Evolutionary conservation across 2,329 filamentous ascomycete genomes (phyloP), one percentile per base, ranked within the genome.

Genomic region (Madurella fahalii): DNA sequence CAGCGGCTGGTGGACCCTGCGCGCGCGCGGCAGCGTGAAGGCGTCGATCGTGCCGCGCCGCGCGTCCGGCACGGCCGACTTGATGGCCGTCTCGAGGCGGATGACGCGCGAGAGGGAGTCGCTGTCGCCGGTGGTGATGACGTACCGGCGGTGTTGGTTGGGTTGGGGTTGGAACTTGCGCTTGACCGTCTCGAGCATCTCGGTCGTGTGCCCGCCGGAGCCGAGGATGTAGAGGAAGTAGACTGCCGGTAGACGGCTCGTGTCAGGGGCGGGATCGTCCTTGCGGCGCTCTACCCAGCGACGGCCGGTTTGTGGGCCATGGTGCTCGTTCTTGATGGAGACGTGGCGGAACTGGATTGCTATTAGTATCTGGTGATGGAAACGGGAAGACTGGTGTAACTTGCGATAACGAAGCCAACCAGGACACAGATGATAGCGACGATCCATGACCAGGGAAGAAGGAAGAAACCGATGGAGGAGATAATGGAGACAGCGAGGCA

Each of bases 161-260:
- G 68, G 43, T 60, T 76, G 77, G 40, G 72, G 71, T 54, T 75
- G 76, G 65, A 80, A 81, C 61, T 79, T 81, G 62, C 77, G 74
- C 53, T 77, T 75, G 63, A 99, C 82, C 75, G 96, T 88, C 65
- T 87, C 84, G 59, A 96, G 78, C 88, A 99, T 95, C 72, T 99
- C 94, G 46, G 90, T 86, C 0, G 94, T 96, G 72, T 99, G 94
- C 1, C 94, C 94, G 32, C 94, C 94, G 2, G 89, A 95, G 50
- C 94, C 94, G 20, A 97, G 86, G 25, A 97, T 85, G 59, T 95
- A 81, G 32, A 95, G 76, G 51, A 91, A 76, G 69, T 92, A 81
- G 25, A 72, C 72, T 3, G 64, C 61, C 5, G 65, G 66, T 16
- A 65, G 58, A 9, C 16, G 11, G 20, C 20, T 34, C 4, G 54